Conservation (phyloP, 208 protist species). For the Leishmania tarentolae region DNA sequence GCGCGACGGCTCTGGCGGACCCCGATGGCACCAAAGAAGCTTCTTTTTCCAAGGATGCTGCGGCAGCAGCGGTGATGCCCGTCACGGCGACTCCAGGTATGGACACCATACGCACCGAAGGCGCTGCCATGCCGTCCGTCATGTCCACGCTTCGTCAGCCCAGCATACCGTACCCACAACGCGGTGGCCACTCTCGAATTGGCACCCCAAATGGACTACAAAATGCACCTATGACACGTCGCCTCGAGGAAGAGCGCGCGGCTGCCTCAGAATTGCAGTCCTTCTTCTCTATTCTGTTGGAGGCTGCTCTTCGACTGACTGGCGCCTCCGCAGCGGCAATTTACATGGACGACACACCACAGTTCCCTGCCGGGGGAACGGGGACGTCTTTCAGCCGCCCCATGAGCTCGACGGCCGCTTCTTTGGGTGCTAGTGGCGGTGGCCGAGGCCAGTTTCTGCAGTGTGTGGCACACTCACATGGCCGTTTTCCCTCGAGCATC, state of each 20-base stretch:
- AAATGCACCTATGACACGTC: constrained; percentile 23
- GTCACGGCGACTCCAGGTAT: background rate
- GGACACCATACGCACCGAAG: background rate
- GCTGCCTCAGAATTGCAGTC: constrained; percentile 52
- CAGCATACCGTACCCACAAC: background rate
- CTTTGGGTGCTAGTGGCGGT: background rate
- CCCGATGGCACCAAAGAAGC: background rate
- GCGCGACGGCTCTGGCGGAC: background rate
- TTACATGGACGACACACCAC: constrained; percentile 43
- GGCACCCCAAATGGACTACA: background rate
- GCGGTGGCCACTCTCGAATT: background rate
- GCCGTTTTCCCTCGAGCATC: constrained; percentile 58
- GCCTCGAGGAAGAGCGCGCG: constrained; percentile 30
- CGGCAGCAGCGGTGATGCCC: no score
- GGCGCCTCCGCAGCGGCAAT: constrained; percentile 61
- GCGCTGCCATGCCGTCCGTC: background rate
- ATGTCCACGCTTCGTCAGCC: background rate
- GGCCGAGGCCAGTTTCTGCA: constrained; percentile 45
- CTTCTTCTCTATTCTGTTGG: constrained; percentile 70
- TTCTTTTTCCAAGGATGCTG: background rate
- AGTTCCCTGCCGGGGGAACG: background rate
- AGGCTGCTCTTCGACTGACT: constrained; percentile 46
- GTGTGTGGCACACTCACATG: constrained; percentile 59
- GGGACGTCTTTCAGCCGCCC: background rate
- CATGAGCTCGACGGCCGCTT: background rate